These are phyloP conservation scores for Camelina hispida DNA, from an alignment of 345 rosid species.

Conservation along the genomic window DNA sequence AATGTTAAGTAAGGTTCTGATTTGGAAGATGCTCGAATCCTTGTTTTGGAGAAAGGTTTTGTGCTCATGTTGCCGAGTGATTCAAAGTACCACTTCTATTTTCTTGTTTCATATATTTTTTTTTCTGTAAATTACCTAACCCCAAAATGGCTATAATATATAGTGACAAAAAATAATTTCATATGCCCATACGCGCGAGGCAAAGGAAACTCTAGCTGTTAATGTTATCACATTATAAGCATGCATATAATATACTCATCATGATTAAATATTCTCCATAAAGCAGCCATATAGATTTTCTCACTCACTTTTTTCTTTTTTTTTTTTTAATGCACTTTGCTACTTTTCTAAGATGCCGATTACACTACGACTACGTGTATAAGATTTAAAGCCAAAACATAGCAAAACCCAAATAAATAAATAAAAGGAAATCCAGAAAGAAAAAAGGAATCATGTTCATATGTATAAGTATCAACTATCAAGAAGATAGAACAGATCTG, in stretches of 20 bases:
- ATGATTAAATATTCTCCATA: slow-evolving; percentile 35
- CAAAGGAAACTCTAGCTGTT: slow-evolving; percentile 17
- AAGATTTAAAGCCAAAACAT: neutral
- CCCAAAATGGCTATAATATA: slow-evolving; percentile 16
- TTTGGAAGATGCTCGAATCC: too few species aligned
- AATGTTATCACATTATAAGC: slow-evolving; percentile 36
- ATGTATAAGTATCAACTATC: slow-evolving; percentile 13
- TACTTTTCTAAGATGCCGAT: slow-evolving; percentile 22
- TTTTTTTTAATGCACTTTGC: neutral
- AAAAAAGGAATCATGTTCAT: neutral
- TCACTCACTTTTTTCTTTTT: slow-evolving; percentile 3
- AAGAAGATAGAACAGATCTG: slow-evolving; percentile 33
- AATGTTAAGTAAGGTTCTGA: too few species aligned
- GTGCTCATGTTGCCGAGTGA: neutral
- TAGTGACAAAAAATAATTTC: slow-evolving; percentile 1
- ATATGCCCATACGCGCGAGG: slow-evolving; percentile 23
- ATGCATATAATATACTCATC: slow-evolving; percentile 40
- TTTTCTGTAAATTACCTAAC: neutral
- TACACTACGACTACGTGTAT: neutral
- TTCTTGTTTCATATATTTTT: neutral
- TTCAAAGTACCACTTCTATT: neutral
- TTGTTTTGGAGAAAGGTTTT: too few species aligned
- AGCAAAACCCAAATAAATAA: slow-evolving; percentile 10
- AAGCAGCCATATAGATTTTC: slow-evolving; percentile 30
- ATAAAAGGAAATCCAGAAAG: neutral